These are phyloP conservation scores for Carex cristatella DNA, from an alignment of 176 grass and related monocot genomes.

Conservation along the genomic window DNA sequence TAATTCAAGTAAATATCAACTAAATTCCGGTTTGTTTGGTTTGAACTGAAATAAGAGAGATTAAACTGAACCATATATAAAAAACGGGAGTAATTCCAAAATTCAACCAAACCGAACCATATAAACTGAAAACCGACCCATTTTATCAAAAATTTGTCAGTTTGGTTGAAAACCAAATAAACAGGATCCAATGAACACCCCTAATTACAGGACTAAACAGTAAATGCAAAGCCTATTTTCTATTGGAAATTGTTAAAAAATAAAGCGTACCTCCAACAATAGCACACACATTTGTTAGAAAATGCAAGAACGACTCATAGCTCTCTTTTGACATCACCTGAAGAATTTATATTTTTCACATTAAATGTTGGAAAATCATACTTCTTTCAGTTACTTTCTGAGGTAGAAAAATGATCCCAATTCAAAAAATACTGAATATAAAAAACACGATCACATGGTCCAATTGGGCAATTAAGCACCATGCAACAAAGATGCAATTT, in stretches of 20 bases:
- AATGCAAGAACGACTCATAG: conserved; percentile 78
- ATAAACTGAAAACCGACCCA: too few species aligned
- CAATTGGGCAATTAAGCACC: neutral
- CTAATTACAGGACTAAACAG: too few species aligned
- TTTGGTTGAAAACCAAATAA: too few species aligned
- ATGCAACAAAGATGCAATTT: neutral
- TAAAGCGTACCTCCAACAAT: conserved; percentile 93
- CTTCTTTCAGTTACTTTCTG: neutral
- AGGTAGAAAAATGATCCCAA: too few species aligned
- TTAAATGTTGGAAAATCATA: neutral
- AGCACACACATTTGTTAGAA: conserved; percentile 97
- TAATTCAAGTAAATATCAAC: too few species aligned
- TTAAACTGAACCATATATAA: too few species aligned
- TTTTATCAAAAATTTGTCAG: too few species aligned
- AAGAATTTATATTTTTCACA: conserved; percentile 21
- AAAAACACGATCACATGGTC: neutral
- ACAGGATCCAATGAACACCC: too few species aligned
- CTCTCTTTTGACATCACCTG: conserved; percentile 83
- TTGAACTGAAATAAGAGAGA: too few species aligned
- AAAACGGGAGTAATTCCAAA: too few species aligned
- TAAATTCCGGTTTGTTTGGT: too few species aligned
- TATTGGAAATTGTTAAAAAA: conserved; percentile 8
- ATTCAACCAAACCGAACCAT: too few species aligned
- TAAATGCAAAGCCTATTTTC: neutral
- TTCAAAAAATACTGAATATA: neutral